Evolutionary conservation across 2,329 filamentous ascomycete genomes (phyloP).

Genomic region (Aspergillus puulaauensis): DNA sequence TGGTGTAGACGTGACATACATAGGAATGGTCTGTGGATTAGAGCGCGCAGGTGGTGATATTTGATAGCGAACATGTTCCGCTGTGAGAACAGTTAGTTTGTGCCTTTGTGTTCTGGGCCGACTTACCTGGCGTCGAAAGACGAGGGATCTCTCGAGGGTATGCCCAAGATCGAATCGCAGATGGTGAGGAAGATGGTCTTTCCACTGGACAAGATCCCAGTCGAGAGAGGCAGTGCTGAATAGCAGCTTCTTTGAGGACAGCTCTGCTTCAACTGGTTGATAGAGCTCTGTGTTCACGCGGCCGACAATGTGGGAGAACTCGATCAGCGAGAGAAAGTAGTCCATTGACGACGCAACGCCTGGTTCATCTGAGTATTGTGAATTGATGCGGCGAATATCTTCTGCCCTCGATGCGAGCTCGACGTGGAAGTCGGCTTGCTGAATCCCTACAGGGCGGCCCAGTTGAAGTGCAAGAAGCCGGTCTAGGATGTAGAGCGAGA

Average conservation of each 20-base stretch:
- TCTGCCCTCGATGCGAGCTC: not conserved
- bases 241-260: not conserved
- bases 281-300: not conserved
- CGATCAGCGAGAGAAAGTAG: not conserved
- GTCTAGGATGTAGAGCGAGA: conserved; percentile 41
- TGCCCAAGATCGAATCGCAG: conserved; percentile 43
- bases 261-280: not conserved
- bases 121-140: not conserved
- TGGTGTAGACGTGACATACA: conserved; percentile 24
- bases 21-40: conserved; percentile 41
- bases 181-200: conserved; percentile 30
- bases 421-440: conserved; percentile 6
- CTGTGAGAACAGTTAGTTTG: conserved; percentile 23
- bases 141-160: not conserved
- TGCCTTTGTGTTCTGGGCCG: not conserved
- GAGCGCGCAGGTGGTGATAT: conserved; percentile 41
- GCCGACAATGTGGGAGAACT: not conserved
- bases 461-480: conserved; percentile 41
- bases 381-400: not conserved
- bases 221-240: conserved; percentile 29
- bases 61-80: conserved; percentile 45
- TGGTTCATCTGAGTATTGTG: too few species aligned
- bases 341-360: not conserved
- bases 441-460: conserved; percentile 40
- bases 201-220: conserved; percentile 34